A percentile compares a stretch with the other conserved stretches of the same genome.
Evolutionary conservation across 257 asterid species (phyloP).

Genomic region (Osmanthus fragrans): DNA sequence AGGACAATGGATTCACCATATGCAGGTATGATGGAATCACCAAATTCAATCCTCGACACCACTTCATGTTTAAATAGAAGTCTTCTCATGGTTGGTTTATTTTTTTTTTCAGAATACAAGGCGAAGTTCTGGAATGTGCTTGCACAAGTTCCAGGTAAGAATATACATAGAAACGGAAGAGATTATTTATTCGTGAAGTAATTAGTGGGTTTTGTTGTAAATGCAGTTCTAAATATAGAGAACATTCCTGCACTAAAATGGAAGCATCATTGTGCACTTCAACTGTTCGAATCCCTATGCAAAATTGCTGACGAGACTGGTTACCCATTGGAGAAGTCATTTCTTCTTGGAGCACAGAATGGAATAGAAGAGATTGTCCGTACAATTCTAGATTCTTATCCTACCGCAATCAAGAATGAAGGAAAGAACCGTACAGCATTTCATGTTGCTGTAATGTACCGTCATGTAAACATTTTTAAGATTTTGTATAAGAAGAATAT

Average conservation of each 20-base stretch:
- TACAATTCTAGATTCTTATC: conserved; percentile 4
- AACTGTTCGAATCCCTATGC: conserved; percentile 3
- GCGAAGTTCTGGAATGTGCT: no score
- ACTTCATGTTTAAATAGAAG: no score
- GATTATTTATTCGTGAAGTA: no score
- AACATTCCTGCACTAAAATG: background rate
- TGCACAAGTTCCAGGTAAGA: background rate
- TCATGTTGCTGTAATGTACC: conserved; percentile 4
- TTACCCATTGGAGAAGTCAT: background rate
- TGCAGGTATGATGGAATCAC: no score
- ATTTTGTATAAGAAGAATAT: conserved; percentile 11
- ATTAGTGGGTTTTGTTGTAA: no score
- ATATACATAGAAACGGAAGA: no score
- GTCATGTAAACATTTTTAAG: conserved; percentile 8
- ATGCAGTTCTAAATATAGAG: background rate
- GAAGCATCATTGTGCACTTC: background rate
- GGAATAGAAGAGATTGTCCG: conserved; percentile 14
- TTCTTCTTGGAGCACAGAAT: background rate
- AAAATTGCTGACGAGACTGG: background rate
- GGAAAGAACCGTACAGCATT: background rate
- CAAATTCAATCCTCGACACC: no score
- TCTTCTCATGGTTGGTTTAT: no score
- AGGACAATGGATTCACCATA: background rate
- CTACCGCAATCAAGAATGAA: background rate
- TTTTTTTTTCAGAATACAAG: no score